Conservation (phyloP, 805 yeast species). For the Limtongozyma cylindracea region DNA sequence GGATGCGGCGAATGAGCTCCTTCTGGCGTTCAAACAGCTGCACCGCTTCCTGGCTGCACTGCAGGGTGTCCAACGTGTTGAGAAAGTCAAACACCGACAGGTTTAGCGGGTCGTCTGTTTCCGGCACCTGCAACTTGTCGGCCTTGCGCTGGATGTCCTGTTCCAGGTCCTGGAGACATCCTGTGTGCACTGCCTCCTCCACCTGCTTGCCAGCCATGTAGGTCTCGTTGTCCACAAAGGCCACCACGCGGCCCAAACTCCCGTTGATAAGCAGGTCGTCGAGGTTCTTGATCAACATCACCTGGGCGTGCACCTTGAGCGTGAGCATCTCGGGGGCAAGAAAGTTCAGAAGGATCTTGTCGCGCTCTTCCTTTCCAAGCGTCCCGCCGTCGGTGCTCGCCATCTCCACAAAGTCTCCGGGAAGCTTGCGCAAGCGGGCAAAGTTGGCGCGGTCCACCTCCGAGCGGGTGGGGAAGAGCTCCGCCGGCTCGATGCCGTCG, state of each 20-base stretch:
- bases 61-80: constrained; percentile 2
- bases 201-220: constrained; percentile 4
- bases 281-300: constrained; percentile 67
- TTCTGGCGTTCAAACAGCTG: constrained; percentile 5
- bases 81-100: constrained; percentile 1
- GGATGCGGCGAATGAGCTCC: constrained; percentile 19
- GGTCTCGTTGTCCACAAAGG: constrained; percentile 10
- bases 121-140: constrained; percentile 1
- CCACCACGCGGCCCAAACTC: constrained; percentile 54
- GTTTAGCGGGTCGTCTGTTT: constrained; percentile 1
- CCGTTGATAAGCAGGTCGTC: constrained; percentile 77
- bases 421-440: constrained; percentile 11
- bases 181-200: neutral
- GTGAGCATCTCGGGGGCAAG: constrained; percentile 3
- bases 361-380: constrained; percentile 1
- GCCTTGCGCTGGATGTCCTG: constrained; percentile 1
- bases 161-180: constrained; percentile 4
- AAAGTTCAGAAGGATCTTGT: constrained; percentile 2
- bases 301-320: constrained; percentile 75
- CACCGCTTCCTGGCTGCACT: neutral
- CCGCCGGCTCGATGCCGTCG: constrained; percentile 77
- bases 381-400: constrained; percentile 11
- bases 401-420: constrained; percentile 19
- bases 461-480: constrained; percentile 59
- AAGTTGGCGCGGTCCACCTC: constrained; percentile 67